A percentile compares a stretch with the other conserved stretches of the same genome.
Conservation (phyloP, 1,139 yeast species). For the Geotrichum histeridarum region DNA sequence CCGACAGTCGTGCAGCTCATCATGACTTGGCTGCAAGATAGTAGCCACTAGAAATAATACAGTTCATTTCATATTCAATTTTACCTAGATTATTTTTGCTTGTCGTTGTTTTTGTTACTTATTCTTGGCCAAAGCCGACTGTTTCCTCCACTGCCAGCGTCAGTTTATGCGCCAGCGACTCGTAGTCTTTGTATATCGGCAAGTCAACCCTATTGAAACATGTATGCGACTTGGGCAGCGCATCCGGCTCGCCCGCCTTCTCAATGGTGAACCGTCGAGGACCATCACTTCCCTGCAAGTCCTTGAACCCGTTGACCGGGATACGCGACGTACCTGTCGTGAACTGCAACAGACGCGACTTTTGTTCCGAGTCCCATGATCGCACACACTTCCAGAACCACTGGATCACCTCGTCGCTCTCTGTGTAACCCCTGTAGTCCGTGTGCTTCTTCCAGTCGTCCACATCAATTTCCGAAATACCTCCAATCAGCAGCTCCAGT, state of each 20-base stretch:
- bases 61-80: not conserved
- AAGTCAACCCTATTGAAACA: constrained; percentile 91
- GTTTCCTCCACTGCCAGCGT: constrained; percentile 90
- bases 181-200: constrained; percentile 76
- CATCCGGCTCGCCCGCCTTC: constrained; percentile 91
- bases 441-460: constrained; percentile 99
- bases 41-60: not conserved
- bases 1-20: constrained; percentile 13
- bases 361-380: constrained; percentile 95
- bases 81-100: not conserved
- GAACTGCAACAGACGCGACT: constrained; percentile 90
- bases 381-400: constrained; percentile 97
- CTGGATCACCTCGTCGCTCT: constrained; percentile 90
- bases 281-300: constrained; percentile 96
- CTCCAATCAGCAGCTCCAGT: constrained; percentile 91
- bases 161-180: constrained; percentile 70
- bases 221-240: constrained; percentile 93
- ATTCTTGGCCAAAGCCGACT: constrained; percentile 95
- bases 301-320: constrained; percentile 98
- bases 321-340: constrained; percentile 98
- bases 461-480: constrained; percentile 94
- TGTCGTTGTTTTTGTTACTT: constrained; percentile 20
- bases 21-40: not conserved
- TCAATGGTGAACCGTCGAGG: constrained; percentile 98
- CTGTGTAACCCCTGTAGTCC: constrained; percentile 96